Evolutionary conservation across 1,284 basidiomycete species (phyloP).

Genomic region (Bjerkandera adusta): DNA sequence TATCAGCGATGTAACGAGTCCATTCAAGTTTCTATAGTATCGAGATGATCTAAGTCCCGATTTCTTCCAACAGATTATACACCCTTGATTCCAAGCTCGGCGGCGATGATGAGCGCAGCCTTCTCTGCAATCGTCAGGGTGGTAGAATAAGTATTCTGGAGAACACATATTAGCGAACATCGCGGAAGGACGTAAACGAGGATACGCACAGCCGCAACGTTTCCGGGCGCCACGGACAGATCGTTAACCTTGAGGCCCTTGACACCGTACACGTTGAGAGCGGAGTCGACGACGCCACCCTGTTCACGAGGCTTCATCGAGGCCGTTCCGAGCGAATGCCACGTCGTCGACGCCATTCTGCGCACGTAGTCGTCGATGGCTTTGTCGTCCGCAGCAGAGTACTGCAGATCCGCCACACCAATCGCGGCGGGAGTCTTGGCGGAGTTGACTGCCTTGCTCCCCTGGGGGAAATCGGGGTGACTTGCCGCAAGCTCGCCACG

Average conservation of each 20-base stretch:
- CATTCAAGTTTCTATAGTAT: too few relatives aligned
- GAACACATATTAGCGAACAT: neutral
- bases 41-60: neutral
- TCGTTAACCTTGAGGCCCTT: constrained; percentile 54
- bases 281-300: constrained; percentile 28
- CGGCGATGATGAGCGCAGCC: constrained; percentile 3
- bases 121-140: neutral
- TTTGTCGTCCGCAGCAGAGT: constrained; percentile 17
- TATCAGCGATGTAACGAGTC: too few relatives aligned
- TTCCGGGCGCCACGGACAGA: constrained; percentile 4
- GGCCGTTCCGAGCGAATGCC: constrained; percentile 26
- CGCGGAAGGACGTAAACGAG: neutral
- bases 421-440: constrained; percentile 1
- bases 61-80: neutral
- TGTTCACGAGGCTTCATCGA: constrained; percentile 28
- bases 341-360: too few relatives aligned
- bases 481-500: constrained; percentile 21
- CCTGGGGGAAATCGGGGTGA: constrained; percentile 23
- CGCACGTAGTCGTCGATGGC: constrained; percentile 15
- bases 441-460: constrained; percentile 12
- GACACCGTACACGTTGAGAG: constrained; percentile 35
- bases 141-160: constrained; percentile 10
- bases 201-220: constrained; percentile 4
- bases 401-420: constrained; percentile 15
- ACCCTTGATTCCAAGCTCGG: constrained; percentile 1